phyloP scores from a whole-genome alignment of 352 stramenopile genomes.

The Globisporangium apiculatum region DNA sequence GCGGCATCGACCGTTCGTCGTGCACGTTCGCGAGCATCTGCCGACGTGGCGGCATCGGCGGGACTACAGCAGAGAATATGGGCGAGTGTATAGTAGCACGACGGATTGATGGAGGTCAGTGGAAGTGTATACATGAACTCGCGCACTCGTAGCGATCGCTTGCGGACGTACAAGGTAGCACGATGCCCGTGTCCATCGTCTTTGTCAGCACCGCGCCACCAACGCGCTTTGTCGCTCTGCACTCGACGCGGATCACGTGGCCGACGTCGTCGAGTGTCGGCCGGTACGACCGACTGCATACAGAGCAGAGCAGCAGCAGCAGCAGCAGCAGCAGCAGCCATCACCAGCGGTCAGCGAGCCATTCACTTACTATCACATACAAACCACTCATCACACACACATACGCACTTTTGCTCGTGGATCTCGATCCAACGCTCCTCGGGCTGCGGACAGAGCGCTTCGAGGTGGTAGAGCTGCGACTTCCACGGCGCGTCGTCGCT shows the following conservation, averaged over 20 bases:
- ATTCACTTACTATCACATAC: no score
- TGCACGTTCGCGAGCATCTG: slow-evolving; percentile 82
- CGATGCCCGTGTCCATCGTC: slow-evolving; percentile 77
- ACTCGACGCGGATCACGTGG: slow-evolving; percentile 78
- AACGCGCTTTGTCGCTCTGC: slow-evolving; percentile 50
- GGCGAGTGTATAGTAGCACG: no score
- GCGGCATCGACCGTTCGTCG: slow-evolving; percentile 65
- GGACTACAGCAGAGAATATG: slow-evolving; percentile 31
- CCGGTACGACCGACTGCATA: slow-evolving; percentile 56
- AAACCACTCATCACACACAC: neutral
- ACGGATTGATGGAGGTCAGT: neutral
- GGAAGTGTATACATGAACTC: neutral
- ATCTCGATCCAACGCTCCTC: slow-evolving; percentile 59
- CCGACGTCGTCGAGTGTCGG: slow-evolving; percentile 61
- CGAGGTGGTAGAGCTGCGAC: slow-evolving; percentile 51
- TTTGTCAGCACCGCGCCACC: slow-evolving; percentile 55
- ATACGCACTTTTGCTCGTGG: slow-evolving; percentile 48
- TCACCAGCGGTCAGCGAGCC: no score
- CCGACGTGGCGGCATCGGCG: slow-evolving; percentile 58
- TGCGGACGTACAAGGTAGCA: slow-evolving; percentile 70
- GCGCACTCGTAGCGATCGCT: no score
- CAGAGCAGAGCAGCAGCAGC: slow-evolving; percentile 20
- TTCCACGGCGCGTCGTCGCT: slow-evolving; percentile 34
- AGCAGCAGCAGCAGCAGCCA: slow-evolving; percentile 6
- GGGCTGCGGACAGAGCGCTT: slow-evolving; percentile 40